Base-by-base conservation (phyloP, 345 rosid species). In the Pugionium cornutum region DNA sequence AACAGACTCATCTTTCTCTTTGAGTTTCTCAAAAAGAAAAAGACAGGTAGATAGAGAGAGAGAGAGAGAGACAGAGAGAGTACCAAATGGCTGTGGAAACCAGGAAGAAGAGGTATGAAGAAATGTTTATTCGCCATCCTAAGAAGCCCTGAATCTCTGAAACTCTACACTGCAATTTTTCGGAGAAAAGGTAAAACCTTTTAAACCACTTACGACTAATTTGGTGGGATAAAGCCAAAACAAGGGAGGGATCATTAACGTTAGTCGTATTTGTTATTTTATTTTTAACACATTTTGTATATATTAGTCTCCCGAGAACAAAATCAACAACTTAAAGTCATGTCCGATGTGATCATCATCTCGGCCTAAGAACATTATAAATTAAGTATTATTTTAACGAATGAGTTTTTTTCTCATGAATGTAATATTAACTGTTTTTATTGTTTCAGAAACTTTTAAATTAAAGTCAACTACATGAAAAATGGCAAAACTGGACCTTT, bases 31-130 rank as follows among this genome's bases (percentile, higher is more conserved):
- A 10, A 27, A 44, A 7, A 2, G 50, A 46, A 9, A 6, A 2
- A 25, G 30, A 46, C 4, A 46, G 9, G 1, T 44, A 18, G 18
- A 18, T 0, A 18, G 18, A 18, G 18, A n/a, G n/a, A n/a, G n/a
- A n/a, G n/a, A n/a, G n/a, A n/a, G 18, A 18, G 18, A 18, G 18
- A 18, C 0, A 18, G 18, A 18, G 25, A 41, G 4, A 59, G 29
- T 48, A 67, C 65, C 64, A 67, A 58, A 41, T 48, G 34, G 50
- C 36, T 58, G 34, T 67, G 72, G 39, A 67, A 67, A 32, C 34
- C 65, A 5, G 58, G 65, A 48, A 67, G 58, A 58, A 67, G 65
- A 37, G 72, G 72, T 41, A 47, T 9, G 58, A 67, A 67, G 72
- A 67, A 67, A 57, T 59, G 63, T 66, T 55, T 50, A 28, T 55